Conservation (phyloP, 106 monocot genomes). For the Platanthera zijinensis region DNA sequence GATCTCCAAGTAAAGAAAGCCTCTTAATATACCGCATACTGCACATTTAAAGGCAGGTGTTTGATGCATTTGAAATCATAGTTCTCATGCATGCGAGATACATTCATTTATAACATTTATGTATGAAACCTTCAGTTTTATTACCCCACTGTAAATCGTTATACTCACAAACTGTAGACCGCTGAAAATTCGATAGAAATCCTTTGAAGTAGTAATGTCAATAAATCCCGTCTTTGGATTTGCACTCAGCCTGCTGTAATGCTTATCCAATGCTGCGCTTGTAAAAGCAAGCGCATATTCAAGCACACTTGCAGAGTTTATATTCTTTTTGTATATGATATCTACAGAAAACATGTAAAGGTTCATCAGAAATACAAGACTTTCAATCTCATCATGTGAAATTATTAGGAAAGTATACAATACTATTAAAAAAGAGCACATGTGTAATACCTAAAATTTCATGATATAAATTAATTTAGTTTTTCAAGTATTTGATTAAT, state of each 20-base stretch:
- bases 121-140: background rate
- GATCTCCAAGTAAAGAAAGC: background rate
- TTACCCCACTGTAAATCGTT: background rate
- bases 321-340: constrained; percentile 69
- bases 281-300: constrained; percentile 98
- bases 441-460: background rate
- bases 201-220: constrained; percentile 92
- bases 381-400: background rate
- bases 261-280: constrained; percentile 91
- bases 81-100: background rate
- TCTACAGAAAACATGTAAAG: constrained; percentile 27
- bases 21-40: background rate
- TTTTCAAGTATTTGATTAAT: too few relatives aligned
- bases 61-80: background rate
- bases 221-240: constrained; percentile 92
- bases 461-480: too few relatives aligned
- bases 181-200: constrained; percentile 95
- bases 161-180: constrained; percentile 93
- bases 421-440: background rate
- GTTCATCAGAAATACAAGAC: constrained; percentile 5
- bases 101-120: background rate
- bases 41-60: background rate
- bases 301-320: constrained; percentile 73
- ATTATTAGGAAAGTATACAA: constrained; percentile 2
- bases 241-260: constrained; percentile 85